phyloP scores from a whole-genome alignment of 441 rosid species.

The Jatropha multifida region DNA sequence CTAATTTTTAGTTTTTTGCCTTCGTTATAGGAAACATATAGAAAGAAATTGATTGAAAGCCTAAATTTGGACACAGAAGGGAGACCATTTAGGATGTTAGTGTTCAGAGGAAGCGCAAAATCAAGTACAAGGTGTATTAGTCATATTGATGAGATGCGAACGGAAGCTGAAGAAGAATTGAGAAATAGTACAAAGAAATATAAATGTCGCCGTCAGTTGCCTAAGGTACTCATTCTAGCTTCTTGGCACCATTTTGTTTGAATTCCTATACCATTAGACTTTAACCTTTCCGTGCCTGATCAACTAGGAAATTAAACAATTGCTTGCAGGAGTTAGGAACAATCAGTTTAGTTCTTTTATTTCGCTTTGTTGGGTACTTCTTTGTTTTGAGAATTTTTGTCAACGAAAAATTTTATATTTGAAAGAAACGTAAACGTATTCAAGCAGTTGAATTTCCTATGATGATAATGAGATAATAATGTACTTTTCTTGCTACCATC shows the following conservation, averaged over 20 bases:
- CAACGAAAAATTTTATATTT: not conserved
- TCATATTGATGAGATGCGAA: constrained; percentile 41
- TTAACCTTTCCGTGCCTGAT: not conserved
- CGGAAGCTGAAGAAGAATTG: constrained; percentile 30
- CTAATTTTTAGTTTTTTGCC: not conserved
- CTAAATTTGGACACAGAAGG: constrained; percentile 43
- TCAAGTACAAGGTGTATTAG: constrained; percentile 29
- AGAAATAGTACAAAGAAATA: constrained; percentile 7
- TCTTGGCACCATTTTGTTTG: not conserved
- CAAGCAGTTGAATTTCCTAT: not conserved
- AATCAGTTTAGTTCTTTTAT: not conserved
- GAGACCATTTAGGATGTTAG: constrained; percentile 50
- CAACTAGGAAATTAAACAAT: not conserved
- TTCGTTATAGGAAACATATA: constrained; percentile 36
- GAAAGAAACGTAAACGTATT: not conserved
- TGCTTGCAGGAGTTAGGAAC: not conserved
- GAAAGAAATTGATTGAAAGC: constrained; percentile 35
- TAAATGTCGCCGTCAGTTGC: constrained; percentile 31
- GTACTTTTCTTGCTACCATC: not conserved
- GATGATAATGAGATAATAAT: not conserved
- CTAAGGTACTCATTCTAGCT: constrained; percentile 25
- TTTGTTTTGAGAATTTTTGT: not conserved
- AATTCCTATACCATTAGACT: not conserved
- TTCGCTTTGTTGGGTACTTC: not conserved
- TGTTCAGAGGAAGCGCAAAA: constrained; percentile 55